Evolutionary conservation across 345 rosid species (phyloP).

Genomic region (Triadica sebifera): DNA sequence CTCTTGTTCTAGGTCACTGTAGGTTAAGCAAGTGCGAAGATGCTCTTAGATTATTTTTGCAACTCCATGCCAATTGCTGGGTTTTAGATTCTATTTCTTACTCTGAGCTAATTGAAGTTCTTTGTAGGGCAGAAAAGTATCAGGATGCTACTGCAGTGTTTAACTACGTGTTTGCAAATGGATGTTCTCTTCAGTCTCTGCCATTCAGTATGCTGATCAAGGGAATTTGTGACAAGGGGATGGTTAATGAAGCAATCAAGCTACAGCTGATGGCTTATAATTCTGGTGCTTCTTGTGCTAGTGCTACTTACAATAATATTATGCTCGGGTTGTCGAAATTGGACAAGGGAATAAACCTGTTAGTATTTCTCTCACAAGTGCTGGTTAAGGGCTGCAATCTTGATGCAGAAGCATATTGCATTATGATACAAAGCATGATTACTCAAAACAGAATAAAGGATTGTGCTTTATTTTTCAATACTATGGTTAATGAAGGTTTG

Average conservation of each 20-base stretch:
- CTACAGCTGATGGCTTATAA: slow-evolving; percentile 31
- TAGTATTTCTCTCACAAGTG: slow-evolving; percentile 38
- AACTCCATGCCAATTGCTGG: slow-evolving; percentile 27
- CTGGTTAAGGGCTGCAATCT: slow-evolving; percentile 39
- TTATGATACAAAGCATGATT: slow-evolving; percentile 37
- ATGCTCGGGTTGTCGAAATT: slow-evolving; percentile 37
- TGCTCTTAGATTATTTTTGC: slow-evolving; percentile 36
- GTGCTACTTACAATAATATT: slow-evolving; percentile 30
- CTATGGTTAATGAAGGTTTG: slow-evolving; percentile 39
- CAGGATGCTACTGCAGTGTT: slow-evolving; percentile 41
- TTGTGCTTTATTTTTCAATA: slow-evolving; percentile 35
- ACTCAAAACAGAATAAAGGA: slow-evolving; percentile 26
- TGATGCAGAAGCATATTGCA: slow-evolving; percentile 41
- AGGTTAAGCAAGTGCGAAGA: slow-evolving; percentile 29
- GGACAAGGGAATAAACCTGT: slow-evolving; percentile 19
- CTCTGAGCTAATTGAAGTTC: slow-evolving; percentile 45
- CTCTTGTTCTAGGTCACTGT: slow-evolving; percentile 47
- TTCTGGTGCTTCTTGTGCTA: slow-evolving; percentile 32
- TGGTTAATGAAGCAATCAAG: slow-evolving; percentile 42
- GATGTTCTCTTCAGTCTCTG: slow-evolving; percentile 33
- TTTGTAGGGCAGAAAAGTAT: slow-evolving; percentile 36
- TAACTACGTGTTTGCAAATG: slow-evolving; percentile 38
- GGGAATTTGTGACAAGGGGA: slow-evolving; percentile 31
- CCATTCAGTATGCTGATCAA: slow-evolving; percentile 35
- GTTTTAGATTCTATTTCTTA: slow-evolving; percentile 43